A percentile compares a stretch with the other conserved stretches of the same genome.
Conservation (phyloP, 73 alveolate genomes). For the Strombidium stylifer region DNA sequence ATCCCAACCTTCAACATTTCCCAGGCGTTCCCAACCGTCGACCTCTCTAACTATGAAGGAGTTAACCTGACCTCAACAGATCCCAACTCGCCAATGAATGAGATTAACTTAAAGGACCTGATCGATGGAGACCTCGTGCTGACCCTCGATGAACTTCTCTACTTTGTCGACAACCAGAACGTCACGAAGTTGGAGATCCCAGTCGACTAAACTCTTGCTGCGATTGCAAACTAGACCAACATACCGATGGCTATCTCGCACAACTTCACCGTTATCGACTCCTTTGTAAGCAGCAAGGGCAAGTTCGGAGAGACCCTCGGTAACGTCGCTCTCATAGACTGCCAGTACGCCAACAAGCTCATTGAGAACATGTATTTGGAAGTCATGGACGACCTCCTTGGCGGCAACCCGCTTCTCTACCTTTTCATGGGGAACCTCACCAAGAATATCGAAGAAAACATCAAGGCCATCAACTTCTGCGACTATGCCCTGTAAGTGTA, state of each 20-base stretch:
- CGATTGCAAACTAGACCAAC: neutral
- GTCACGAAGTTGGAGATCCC: neutral
- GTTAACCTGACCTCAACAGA: neutral
- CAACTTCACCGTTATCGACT: slow-evolving; percentile 12
- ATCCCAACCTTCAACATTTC: neutral
- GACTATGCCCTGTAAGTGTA: slow-evolving; percentile 63
- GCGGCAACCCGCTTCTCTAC: too few relatives aligned
- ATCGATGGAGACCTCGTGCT: neutral
- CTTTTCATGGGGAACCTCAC: too few relatives aligned
- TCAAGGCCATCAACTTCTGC: slow-evolving; percentile 42
- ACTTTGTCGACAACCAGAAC: neutral
- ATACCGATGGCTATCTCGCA: neutral
- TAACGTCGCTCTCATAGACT: slow-evolving; percentile 29
- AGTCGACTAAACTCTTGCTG: neutral
- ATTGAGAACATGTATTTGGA: slow-evolving; percentile 3
- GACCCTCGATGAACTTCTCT: neutral
- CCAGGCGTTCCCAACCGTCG: neutral
- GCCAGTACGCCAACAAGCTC: neutral
- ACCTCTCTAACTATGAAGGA: neutral
- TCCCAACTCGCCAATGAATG: neutral
- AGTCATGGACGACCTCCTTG: neutral
- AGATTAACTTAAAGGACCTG: neutral
- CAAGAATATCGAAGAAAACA: too few relatives aligned
- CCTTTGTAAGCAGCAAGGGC: slow-evolving; percentile 25
- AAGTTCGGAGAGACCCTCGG: slow-evolving; percentile 31